A percentile compares a stretch with the other conserved stretches of the same genome.
Conservation (phyloP, 2,329 filamentous ascomycete genomes). For the Aspergillus spinulosporus region DNA sequence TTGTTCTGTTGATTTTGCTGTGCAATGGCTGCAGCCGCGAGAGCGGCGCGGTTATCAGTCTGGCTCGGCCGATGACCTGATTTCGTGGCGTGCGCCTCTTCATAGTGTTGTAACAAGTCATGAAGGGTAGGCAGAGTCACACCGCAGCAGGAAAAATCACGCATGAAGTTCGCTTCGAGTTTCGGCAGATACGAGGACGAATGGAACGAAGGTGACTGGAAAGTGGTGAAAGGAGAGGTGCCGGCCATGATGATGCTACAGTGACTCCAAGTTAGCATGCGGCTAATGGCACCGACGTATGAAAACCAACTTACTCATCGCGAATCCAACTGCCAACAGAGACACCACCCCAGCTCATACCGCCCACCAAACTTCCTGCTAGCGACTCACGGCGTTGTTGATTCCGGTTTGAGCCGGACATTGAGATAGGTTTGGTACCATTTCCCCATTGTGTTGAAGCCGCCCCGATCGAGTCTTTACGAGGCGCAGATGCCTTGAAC, state of each 20-base stretch:
- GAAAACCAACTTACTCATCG: constrained; percentile 77
- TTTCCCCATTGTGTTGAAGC: constrained; percentile 56
- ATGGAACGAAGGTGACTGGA: constrained; percentile 89
- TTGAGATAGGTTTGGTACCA: constrained; percentile 61
- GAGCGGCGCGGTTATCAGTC: constrained; percentile 53
- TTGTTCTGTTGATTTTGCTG: constrained; percentile 51
- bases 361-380: constrained; percentile 65
- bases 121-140: constrained; percentile 86
- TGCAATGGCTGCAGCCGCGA: constrained; percentile 48
- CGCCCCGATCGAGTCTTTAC: constrained; percentile 57
- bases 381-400: constrained; percentile 59
- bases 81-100: constrained; percentile 84
- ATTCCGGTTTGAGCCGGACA: constrained; percentile 51
- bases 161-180: constrained; percentile 96
- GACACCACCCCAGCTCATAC: constrained; percentile 95
- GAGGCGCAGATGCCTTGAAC: constrained; percentile 44
- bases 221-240: constrained; percentile 83
- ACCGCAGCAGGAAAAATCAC: constrained; percentile 93
- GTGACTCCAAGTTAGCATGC: constrained; percentile 18
- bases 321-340: constrained; percentile 96
- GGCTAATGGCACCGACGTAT: not conserved
- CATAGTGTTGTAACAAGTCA: constrained; percentile 93
- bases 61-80: constrained; percentile 54
- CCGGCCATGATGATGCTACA: constrained; percentile 89
- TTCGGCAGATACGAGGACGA: constrained; percentile 96